Percentiles rank a stretch among this genome's conserved stretches.
Evolutionary conservation across 73 alveolate genomes (phyloP).

Genomic region (Tetrahymena borealis): DNA sequence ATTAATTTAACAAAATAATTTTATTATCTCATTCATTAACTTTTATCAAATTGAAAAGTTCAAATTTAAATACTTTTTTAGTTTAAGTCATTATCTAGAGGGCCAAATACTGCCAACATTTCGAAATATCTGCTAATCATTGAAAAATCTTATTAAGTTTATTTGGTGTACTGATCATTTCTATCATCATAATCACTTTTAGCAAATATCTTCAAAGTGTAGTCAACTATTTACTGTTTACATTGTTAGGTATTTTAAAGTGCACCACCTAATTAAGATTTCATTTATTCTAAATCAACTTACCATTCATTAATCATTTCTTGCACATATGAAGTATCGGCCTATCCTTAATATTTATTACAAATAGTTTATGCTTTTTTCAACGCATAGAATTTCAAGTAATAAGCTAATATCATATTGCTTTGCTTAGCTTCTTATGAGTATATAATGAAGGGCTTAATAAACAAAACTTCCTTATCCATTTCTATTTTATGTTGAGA

Average conservation of each 20-base stretch:
- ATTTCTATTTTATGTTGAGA: background rate
- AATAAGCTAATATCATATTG: background rate
- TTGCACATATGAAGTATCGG: background rate
- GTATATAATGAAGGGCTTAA: background rate
- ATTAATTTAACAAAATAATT: background rate
- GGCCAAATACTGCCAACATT: background rate
- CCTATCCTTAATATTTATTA: background rate
- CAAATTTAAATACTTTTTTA: background rate
- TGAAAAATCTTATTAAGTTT: background rate
- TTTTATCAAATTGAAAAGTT: background rate
- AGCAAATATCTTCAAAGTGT: background rate
- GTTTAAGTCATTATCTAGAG: background rate
- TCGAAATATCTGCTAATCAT: background rate
- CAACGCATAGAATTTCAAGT: background rate
- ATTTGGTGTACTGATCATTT: background rate
- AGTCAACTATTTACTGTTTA: background rate
- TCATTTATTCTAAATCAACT: background rate
- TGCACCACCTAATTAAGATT: background rate
- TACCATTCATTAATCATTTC: background rate
- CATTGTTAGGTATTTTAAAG: background rate
- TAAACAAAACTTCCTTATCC: background rate
- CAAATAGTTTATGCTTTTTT: background rate
- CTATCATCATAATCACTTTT: background rate
- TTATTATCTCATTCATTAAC: too few species aligned
- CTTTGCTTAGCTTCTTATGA: background rate